Evolutionary conservation across 2,329 filamentous ascomycete genomes (phyloP).

Genomic region (Phialophora expanda): DNA sequence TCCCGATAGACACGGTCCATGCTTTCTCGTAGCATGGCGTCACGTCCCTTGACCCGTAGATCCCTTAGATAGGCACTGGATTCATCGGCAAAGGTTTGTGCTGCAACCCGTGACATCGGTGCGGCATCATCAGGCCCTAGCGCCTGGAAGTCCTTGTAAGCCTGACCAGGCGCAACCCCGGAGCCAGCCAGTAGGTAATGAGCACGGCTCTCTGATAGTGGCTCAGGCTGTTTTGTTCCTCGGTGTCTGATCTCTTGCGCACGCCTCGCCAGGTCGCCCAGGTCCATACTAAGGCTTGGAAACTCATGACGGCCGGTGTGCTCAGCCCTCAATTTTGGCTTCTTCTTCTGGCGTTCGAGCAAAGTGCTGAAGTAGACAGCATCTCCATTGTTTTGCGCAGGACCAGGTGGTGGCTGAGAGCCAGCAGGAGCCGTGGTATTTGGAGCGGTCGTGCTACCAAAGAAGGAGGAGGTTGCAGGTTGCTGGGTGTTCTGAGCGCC

Average conservation of each 20-base stretch:
- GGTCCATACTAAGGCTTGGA: conserved; percentile 84
- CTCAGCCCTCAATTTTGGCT: conserved; percentile 64
- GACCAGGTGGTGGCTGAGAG: conserved; percentile 22
- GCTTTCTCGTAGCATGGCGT: conserved; percentile 91
- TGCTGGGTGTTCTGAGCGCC: conserved; percentile 27
- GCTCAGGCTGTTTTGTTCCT: conserved; percentile 53
- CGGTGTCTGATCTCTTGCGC: conserved; percentile 78
- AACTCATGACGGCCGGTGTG: conserved; percentile 67
- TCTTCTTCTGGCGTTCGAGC: conserved; percentile 68
- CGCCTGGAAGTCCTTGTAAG: conserved; percentile 82
- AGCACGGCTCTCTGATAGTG: conserved; percentile 58
- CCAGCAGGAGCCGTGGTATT: conserved; percentile 15
- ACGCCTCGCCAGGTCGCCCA: conserved; percentile 80
- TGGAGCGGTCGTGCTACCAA: conserved; percentile 17
- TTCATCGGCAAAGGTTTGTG: conserved; percentile 35
- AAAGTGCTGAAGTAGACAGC: conserved; percentile 69
- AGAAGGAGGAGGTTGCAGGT: conserved; percentile 17
- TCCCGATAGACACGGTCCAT: conserved; percentile 85
- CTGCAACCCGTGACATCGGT: conserved; percentile 14
- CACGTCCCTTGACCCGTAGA: conserved; percentile 85
- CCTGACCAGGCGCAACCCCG: conserved; percentile 84
- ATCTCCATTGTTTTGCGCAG: conserved; percentile 32
- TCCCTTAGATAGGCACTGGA: conserved; percentile 70
- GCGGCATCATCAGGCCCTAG: conserved; percentile 68
- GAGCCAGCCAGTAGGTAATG: conserved; percentile 94